phyloP scores from a whole-genome alignment of 164 flowering plant genomes.

The Cinnamomum micranthum region DNA sequence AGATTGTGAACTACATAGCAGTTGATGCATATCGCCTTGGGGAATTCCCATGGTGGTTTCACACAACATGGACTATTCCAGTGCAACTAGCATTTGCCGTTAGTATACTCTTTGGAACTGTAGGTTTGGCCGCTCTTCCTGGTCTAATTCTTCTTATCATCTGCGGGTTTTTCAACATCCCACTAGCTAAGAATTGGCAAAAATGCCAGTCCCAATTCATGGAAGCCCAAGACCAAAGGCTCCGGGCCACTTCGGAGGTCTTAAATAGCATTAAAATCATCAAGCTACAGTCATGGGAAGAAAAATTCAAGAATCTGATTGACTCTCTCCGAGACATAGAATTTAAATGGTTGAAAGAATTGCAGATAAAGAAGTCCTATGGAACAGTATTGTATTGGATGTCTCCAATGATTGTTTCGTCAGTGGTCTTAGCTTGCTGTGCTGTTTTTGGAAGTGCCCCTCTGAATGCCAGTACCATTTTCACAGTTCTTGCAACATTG shows the following conservation, averaged over 20 bases:
- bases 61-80: conserved; percentile 41
- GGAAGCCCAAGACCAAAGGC: conserved; percentile 66
- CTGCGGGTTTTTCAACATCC: conserved; percentile 59
- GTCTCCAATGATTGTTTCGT: conserved; percentile 68
- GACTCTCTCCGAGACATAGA: conserved; percentile 52
- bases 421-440: conserved; percentile 62
- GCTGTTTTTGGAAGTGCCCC: conserved; percentile 41
- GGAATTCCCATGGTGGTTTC: conserved; percentile 76
- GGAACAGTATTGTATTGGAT: conserved; percentile 64
- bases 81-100: conserved; percentile 53
- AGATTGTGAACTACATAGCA: conserved; percentile 79
- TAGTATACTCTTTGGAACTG: conserved; percentile 43
- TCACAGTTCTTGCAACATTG: conserved; percentile 63
- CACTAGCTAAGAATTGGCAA: conserved; percentile 60
- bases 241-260: conserved; percentile 74
- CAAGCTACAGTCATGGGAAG: conserved; percentile 92
- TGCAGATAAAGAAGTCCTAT: conserved; percentile 38
- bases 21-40: conserved; percentile 89
- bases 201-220: conserved; percentile 52
- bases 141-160: conserved; percentile 58
- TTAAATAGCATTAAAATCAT: conserved; percentile 82
- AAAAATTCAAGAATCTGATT: conserved; percentile 50
- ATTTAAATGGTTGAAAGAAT: conserved; percentile 56
- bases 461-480: conserved; percentile 67
- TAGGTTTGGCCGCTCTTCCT: conserved; percentile 63